Conservation (phyloP, 192 early-diverging fungal species). For the Funneliformis mosseae region DNA sequence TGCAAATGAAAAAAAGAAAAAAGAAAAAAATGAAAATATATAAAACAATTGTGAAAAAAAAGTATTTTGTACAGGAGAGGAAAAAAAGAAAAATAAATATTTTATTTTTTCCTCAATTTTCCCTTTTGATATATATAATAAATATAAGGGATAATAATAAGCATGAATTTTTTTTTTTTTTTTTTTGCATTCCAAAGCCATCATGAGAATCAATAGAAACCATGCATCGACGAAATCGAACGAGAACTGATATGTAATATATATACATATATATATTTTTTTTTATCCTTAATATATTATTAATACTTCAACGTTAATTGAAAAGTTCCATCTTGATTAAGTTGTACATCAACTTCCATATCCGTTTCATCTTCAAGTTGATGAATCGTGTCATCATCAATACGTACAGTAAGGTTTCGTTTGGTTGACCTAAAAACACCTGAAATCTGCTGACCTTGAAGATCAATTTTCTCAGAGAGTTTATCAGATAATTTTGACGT, state of each 20-base stretch:
- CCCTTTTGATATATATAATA: neutral
- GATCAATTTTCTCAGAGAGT: conserved; percentile 55
- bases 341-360: conserved; percentile 59
- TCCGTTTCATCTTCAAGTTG: conserved; percentile 67
- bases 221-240: neutral
- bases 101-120: neutral
- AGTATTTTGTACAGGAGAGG: neutral
- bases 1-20: neutral
- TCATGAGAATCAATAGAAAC: neutral
- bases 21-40: neutral
- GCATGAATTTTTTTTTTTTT: neutral
- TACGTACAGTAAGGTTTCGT: conserved; percentile 52
- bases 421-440: conserved; percentile 51
- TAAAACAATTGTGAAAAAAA: neutral
- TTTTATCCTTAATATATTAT: conserved; percentile 11
- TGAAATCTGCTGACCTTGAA: conserved; percentile 43
- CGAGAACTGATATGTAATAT: neutral
- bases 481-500: conserved; percentile 52
- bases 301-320: conserved; percentile 51
- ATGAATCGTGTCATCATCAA: conserved; percentile 62
- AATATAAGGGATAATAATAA: neutral
- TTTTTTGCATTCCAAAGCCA: neutral
- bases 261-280: neutral
- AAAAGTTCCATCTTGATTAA: conserved; percentile 46
- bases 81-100: neutral